Conservation (phyloP, 1,284 basidiomycete genomes). For the Coniferiporia weirii region DNA sequence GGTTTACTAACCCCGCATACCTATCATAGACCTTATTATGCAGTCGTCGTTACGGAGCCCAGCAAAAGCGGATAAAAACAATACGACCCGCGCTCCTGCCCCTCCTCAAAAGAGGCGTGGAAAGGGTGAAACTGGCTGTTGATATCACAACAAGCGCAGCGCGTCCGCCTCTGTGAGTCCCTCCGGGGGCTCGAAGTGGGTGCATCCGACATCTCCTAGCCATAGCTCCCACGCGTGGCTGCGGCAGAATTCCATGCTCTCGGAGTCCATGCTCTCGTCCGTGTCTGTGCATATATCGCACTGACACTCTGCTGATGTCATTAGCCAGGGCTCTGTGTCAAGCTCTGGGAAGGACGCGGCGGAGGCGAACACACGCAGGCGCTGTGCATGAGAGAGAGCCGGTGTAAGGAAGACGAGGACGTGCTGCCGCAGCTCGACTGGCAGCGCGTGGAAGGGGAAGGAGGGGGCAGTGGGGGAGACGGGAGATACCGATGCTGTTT, state of each 20-base stretch:
- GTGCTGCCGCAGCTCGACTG: conserved; percentile 54
- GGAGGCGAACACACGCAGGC: conserved; percentile 49
- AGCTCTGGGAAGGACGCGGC: conserved; percentile 50
- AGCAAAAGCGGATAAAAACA: no score
- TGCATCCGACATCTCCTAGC: conserved; percentile 43
- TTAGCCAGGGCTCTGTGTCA: not conserved
- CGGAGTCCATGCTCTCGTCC: conserved; percentile 25
- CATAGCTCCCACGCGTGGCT: conserved; percentile 40
- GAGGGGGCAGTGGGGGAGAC: not conserved
- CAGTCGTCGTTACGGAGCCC: no score
- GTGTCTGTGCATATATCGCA: conserved; percentile 33
- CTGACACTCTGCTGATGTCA: conserved; percentile 15
- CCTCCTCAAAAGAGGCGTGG: not conserved
- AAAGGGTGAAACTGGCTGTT: not conserved
- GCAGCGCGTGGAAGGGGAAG: conserved; percentile 42
- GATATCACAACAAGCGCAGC: not conserved
- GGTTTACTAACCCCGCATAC: no score
- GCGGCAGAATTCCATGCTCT: conserved; percentile 32
- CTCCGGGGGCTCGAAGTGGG: conserved; percentile 37
- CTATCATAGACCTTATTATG: no score
- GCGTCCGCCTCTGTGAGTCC: conserved; percentile 3
- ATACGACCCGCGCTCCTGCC: no score
- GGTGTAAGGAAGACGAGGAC: conserved; percentile 57
- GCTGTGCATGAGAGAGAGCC: conserved; percentile 50
- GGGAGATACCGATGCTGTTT: not conserved